These are phyloP conservation scores for Scheffersomyces titani DNA, from an alignment of 1,139 yeast species.

Conservation along the genomic window DNA sequence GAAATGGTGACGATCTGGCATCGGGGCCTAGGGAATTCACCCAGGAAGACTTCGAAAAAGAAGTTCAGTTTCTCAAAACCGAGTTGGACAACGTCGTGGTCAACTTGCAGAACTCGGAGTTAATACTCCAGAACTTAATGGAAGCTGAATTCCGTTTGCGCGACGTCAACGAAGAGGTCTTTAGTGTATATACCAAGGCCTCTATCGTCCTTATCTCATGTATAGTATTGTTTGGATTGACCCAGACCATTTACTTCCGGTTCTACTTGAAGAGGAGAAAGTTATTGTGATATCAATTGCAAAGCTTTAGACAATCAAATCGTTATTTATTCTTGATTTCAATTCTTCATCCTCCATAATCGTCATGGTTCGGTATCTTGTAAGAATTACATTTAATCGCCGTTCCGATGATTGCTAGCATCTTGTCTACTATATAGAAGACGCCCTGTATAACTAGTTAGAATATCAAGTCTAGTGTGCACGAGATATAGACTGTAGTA, in stretches of 20 bases:
- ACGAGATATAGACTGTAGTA: not conserved
- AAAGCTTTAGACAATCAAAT: not conserved
- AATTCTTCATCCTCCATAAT: not conserved
- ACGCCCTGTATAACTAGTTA: not conserved
- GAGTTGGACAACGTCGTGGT: slow-evolving; percentile 35
- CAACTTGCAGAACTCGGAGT: slow-evolving; percentile 28
- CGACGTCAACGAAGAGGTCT: slow-evolving; percentile 44
- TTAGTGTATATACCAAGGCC: slow-evolving; percentile 30
- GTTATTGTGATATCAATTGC: slow-evolving; percentile 14
- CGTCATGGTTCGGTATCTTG: not conserved
- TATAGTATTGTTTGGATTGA: slow-evolving; percentile 30
- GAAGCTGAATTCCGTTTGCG: slow-evolving; percentile 38
- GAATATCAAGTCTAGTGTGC: not conserved
- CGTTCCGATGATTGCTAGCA: not conserved
- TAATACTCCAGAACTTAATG: slow-evolving; percentile 28
- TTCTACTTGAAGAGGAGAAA: slow-evolving; percentile 29
- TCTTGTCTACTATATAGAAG: not conserved
- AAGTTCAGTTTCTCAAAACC: slow-evolving; percentile 27
- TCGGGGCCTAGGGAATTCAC: slow-evolving; percentile 18
- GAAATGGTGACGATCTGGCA: slow-evolving; percentile 3
- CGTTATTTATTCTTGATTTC: not conserved
- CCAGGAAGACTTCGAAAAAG: slow-evolving; percentile 35
- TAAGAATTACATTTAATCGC: not conserved
- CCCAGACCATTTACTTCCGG: slow-evolving; percentile 31
- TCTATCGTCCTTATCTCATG: slow-evolving; percentile 27